Conservation (phyloP, 108 stramenopile genomes). For the Cyclotella cryptica region DNA sequence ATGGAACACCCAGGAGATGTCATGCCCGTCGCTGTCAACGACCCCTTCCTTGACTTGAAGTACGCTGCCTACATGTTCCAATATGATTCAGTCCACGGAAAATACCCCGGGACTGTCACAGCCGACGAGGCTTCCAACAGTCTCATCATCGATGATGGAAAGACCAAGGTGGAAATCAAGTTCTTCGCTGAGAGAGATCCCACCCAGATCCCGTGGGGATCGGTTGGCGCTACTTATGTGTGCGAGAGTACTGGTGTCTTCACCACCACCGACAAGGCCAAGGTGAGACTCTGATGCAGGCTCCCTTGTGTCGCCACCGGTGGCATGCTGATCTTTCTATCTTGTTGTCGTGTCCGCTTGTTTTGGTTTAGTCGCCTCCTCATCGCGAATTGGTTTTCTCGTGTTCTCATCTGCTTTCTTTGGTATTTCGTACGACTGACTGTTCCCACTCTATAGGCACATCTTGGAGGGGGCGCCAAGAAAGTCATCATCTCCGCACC, state of each 20-base stretch:
- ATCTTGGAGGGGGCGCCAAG: slow-evolving; percentile 96
- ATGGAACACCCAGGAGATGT: slow-evolving; percentile 58
- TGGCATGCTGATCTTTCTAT: not conserved
- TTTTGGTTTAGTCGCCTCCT: not conserved
- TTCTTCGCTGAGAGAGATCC: slow-evolving; percentile 94
- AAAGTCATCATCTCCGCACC: slow-evolving; percentile 97
- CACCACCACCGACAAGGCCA: slow-evolving; percentile 90
- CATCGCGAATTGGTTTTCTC: not conserved
- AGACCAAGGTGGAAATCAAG: slow-evolving; percentile 65
- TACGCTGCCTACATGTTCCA: slow-evolving; percentile 97
- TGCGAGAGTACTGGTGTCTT: slow-evolving; percentile 98
- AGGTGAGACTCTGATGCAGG: not conserved
- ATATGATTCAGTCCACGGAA: slow-evolving; percentile 97
- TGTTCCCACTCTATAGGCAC: slow-evolving; percentile 27
- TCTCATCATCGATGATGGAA: slow-evolving; percentile 85
- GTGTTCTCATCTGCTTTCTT: not conserved
- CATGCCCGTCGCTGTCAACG: slow-evolving; percentile 94
- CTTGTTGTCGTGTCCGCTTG: not conserved
- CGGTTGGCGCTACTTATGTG: slow-evolving; percentile 89
- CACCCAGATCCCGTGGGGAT: slow-evolving; percentile 90
- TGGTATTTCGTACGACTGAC: not conserved
- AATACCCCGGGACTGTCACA: slow-evolving; percentile 81
- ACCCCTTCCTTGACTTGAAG: slow-evolving; percentile 84
- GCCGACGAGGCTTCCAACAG: slow-evolving; percentile 83
- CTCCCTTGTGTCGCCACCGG: not conserved